Evolutionary conservation across 495 filamentous ascomycete genomes (phyloP), one percentile per base, ranked within the genome.

Genomic region (Elaphomyces granulatus): DNA sequence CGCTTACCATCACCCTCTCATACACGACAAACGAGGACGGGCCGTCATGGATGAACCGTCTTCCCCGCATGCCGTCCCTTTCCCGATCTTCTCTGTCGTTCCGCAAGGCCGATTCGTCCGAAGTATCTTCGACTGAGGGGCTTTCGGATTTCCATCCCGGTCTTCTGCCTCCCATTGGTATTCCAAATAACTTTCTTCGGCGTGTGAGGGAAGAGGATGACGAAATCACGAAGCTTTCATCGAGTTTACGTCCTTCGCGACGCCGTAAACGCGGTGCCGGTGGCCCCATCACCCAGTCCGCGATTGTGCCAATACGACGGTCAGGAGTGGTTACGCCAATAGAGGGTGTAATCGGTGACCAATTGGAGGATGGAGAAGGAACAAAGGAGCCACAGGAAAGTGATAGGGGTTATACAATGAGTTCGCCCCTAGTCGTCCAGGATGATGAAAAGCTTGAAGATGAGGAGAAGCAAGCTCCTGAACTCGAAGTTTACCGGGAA

Each of bases 1-100:
- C 92, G 2, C 68, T 99, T 44, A 84, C 83, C 8, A 71, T 99
- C 36, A 94, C 90, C 9, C 80, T 96, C 68, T 96, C 92, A 0
- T 96, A 94, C 62, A 96, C 92, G 0, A 68, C 74, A 47, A 12
- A 6, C 23, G 88, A 94, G 48, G 87, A 95, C 4, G 84, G 84
- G 4, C 85, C 85, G 1, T 75, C 71, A 15, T 99, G 92, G 92
- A 87, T 96, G 79, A 84, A 87, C 44, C 75, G 92, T 36, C 66
- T 99, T 19, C 92, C 92, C 19, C 77, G 90, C 34, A 88, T 99
- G 30, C 62, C 64, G 23, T 94, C 92, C 0, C 67, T 77, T 34
- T 83, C 87, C 31, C 83, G 83, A 54, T 70, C 64, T 10, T 93
- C 84, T 9, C 83, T 92, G 74, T 86, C 85, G 0, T 72, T 80